Conservation (phyloP, 1,284 basidiomycete species). For the Cutaneotrichosporon cutaneum region DNA sequence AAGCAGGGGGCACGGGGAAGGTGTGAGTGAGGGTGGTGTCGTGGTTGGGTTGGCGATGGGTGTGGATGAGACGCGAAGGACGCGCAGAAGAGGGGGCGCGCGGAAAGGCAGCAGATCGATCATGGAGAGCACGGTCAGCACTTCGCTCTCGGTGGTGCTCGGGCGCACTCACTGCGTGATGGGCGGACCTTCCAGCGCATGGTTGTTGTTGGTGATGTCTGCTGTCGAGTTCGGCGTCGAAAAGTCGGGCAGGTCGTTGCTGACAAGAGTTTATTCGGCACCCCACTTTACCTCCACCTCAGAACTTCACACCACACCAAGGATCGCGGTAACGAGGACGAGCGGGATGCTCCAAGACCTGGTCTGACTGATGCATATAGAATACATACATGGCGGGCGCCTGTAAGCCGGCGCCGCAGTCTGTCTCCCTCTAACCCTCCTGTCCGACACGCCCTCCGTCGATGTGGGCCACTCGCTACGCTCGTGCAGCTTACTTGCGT, state of each 20-base stretch:
- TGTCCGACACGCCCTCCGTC: neutral
- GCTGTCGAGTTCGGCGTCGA: neutral
- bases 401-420: slow-evolving; percentile 3
- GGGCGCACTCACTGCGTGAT: slow-evolving; percentile 15
- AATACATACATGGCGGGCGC: slow-evolving; percentile 4
- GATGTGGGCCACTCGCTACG: too few species aligned
- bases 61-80: neutral
- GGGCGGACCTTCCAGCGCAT: slow-evolving; percentile 20
- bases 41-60: neutral
- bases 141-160: too few species aligned
- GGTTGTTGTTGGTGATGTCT: neutral
- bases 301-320: neutral
- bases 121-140: slow-evolving; percentile 1
- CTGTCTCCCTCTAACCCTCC: neutral
- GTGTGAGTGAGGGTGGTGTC: neutral
- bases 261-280: neutral
- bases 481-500: too few species aligned
- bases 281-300: slow-evolving; percentile 1
- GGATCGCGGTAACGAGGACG: neutral
- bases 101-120: neutral
- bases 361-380: slow-evolving; percentile 8
- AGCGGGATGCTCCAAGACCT: neutral
- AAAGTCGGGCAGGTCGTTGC: neutral
- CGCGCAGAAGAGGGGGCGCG: neutral
- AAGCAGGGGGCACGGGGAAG: neutral